Evolutionary conservation across 164 flowering plant species (phyloP).

Genomic region (Nymphaea thermarum): DNA sequence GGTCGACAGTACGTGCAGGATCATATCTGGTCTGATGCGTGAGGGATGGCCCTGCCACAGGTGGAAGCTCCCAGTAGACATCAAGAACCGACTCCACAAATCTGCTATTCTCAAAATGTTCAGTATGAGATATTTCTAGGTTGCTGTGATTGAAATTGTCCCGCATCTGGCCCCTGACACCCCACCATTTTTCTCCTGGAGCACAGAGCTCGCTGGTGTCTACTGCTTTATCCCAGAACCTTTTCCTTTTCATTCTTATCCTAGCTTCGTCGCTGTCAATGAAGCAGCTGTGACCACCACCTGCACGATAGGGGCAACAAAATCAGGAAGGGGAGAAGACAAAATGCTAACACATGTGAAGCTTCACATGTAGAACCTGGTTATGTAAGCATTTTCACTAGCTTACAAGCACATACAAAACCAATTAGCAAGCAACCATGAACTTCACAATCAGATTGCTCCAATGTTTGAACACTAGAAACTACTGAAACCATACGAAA

Average conservation of each 20-base stretch:
- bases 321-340: too few relatives aligned
- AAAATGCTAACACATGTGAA: too few relatives aligned
- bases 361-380: too few relatives aligned
- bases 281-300: slow-evolving; percentile 98
- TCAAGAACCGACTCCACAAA: slow-evolving; percentile 85
- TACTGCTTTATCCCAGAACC: slow-evolving; percentile 94
- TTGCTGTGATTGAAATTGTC: slow-evolving; percentile 86
- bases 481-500: too few relatives aligned
- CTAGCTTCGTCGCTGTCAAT: slow-evolving; percentile 89
- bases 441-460: too few relatives aligned
- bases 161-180: slow-evolving; percentile 83
- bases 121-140: slow-evolving; percentile 37
- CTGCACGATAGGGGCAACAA: slow-evolving; percentile 13
- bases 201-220: slow-evolving; percentile 77
- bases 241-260: slow-evolving; percentile 53
- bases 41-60: slow-evolving; percentile 95
- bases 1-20: slow-evolving; percentile 68
- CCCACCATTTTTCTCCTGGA: slow-evolving; percentile 92
- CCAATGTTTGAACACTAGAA: too few relatives aligned
- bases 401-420: too few relatives aligned
- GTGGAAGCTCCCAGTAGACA: slow-evolving; percentile 96
- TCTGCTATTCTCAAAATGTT: slow-evolving; percentile 84
- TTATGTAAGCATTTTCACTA: too few relatives aligned
- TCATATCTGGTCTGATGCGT: slow-evolving; percentile 96
- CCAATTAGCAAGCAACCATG: too few relatives aligned